These are phyloP conservation scores for Umbelopsis sp. DNA, from an alignment of 371 early-diverging fungal genomes.

Conservation along the genomic window DNA sequence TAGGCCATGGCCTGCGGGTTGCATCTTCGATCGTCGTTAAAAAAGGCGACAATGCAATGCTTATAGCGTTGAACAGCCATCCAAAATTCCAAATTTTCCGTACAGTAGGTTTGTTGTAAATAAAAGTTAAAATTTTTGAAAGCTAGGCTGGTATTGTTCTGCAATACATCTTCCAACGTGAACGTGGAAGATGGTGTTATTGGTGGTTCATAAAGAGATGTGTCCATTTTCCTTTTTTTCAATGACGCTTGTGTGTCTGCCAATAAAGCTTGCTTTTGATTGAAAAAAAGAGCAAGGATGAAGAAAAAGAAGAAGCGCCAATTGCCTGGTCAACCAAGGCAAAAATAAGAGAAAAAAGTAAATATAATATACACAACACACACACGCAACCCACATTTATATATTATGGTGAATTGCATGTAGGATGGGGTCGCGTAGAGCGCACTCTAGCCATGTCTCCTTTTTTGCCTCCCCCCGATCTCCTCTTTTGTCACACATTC, in stretches of 20 bases:
- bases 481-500: constrained; percentile 19
- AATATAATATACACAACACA: no score
- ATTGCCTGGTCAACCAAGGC: no score
- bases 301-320: not conserved
- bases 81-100: constrained; percentile 51
- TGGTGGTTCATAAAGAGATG: constrained; percentile 1
- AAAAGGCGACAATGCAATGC: constrained; percentile 2
- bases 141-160: constrained; percentile 19
- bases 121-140: constrained; percentile 41
- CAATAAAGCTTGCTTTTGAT: not conserved
- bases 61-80: constrained; percentile 29
- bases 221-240: not conserved
- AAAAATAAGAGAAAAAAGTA: no score
- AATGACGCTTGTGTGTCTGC: not conserved
- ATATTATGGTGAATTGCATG: no score
- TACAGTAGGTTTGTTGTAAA: constrained; percentile 45
- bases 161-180: constrained; percentile 6
- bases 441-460: not conserved
- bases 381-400: no score
- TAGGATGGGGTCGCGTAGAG: no score
- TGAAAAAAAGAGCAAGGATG: not conserved
- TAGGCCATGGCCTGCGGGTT: not conserved
- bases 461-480: constrained; percentile 11
- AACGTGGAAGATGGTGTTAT: not conserved
- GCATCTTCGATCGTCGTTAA: not conserved